Conservation (phyloP, 2,329 filamentous ascomycete species). For the Thelonectria olida region DNA sequence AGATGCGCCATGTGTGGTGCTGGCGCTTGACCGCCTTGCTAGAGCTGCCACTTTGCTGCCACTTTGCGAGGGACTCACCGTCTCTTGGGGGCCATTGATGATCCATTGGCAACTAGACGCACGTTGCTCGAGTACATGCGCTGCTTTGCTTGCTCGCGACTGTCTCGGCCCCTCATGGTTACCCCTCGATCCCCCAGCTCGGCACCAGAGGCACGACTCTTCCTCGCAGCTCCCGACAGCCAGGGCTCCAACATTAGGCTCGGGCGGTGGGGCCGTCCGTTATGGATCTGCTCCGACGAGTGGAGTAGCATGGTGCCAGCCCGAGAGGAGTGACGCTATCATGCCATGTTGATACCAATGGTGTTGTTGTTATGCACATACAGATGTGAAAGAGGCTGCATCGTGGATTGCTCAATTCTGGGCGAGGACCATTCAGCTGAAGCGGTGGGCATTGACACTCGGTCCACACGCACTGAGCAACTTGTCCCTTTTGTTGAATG, state of each 20-base stretch:
- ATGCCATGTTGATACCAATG: neutral
- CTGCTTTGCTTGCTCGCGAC: slow-evolving; percentile 5
- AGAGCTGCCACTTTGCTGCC: slow-evolving; percentile 11
- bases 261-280: slow-evolving; percentile 34
- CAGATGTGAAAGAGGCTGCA: neutral
- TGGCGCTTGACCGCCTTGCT: slow-evolving; percentile 19
- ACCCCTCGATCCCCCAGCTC: slow-evolving; percentile 12
- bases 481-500: slow-evolving; percentile 4
- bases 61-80: slow-evolving; percentile 22
- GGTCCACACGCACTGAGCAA: neutral
- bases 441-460: neutral
- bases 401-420: neutral
- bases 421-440: neutral
- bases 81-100: slow-evolving; percentile 20
- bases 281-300: slow-evolving; percentile 27
- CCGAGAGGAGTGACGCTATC: slow-evolving; percentile 39
- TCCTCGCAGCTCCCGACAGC: slow-evolving; percentile 9
- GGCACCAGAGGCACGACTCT: slow-evolving; percentile 7
- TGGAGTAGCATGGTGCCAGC: slow-evolving; percentile 10
- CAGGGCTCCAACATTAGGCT: slow-evolving; percentile 20
- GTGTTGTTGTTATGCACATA: slow-evolving; percentile 1
- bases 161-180: neutral
- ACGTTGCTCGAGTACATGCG: neutral
- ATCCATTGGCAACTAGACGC: slow-evolving; percentile 6
- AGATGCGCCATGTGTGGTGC: slow-evolving; percentile 10